Base-by-base conservation (phyloP, 306 rosid genomes). In the Carpinus fangiana region DNA sequence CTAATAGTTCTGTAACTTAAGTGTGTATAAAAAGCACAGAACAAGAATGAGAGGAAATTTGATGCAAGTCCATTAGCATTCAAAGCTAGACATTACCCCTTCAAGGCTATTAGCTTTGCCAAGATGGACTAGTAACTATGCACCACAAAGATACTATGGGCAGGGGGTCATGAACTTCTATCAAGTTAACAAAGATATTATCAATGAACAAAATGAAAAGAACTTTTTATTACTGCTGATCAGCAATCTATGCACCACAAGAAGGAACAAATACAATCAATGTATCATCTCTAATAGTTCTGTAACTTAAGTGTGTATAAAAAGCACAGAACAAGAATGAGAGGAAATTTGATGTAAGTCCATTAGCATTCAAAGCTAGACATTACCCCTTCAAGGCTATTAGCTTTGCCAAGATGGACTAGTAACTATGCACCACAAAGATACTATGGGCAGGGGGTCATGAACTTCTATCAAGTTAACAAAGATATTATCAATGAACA, bases 351-450 rank as follows among this genome's bases (percentile, higher is more conserved):
- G 0, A 36, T 89, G 2, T 65, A 2, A 84, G 88, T 82, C 88
- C 91, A 89, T 83, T 91, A 87, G 89, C 98, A 91, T 90, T 86
- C 88, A 90, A 89, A 90, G 76, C 88, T 88, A 88, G 62, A 14
- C 86, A 91, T 75, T 18, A 82, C 86, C 76, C 73, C 7, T 13
- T 12, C 17, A 20, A 73, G 82, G 81, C 76, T 86, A 78, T 17
- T 84, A 89, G 93, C 90, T 84, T 85, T 84, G 90, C 92, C 90
- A 92, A 87, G 90, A 90, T 86, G 92, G 93, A 91, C 95, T 79
- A 26, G 17, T 2, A 31, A 57, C 1, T 28, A 28, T 28, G 31
- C 31, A 28, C 31, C 31, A 28, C 31, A 28, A 28, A 28, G 31
- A 28, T 28, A 28, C 43, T 8, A 28, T 7, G 3, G 21, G 71